phyloP scores from a whole-genome alignment of 2,329 filamentous ascomycete genomes.

The Pochonia chlamydosporia region DNA sequence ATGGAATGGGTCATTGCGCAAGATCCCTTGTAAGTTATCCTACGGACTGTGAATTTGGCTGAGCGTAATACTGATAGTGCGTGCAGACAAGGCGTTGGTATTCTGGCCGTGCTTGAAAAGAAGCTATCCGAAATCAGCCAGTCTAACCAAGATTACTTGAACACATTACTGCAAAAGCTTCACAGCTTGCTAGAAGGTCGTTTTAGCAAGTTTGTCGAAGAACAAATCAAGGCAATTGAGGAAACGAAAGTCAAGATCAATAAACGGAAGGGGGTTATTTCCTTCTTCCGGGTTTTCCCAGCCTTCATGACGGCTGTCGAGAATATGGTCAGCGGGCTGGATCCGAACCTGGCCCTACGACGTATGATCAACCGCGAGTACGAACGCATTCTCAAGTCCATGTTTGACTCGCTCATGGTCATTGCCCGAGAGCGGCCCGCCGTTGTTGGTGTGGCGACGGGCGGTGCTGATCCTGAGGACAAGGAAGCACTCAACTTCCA shows the following conservation, averaged over 20 bases:
- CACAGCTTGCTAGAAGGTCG: constrained; percentile 67
- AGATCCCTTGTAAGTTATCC: constrained; percentile 68
- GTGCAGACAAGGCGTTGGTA: constrained; percentile 76
- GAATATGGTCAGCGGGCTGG: constrained; percentile 64
- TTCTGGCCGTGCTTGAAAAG: constrained; percentile 74
- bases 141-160: constrained; percentile 88
- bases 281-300: constrained; percentile 91
- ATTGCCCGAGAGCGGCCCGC: constrained; percentile 70
- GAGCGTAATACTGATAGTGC: constrained; percentile 9
- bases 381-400: constrained; percentile 80
- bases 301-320: constrained; percentile 78
- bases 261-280: constrained; percentile 94
- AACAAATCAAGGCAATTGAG: constrained; percentile 92
- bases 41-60: not conserved
- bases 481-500: constrained; percentile 97
- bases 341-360: constrained; percentile 58
- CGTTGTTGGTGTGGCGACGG: constrained; percentile 37
- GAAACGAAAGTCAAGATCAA: constrained; percentile 99
- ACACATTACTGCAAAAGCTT: constrained; percentile 71
- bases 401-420: constrained; percentile 95
- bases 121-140: constrained; percentile 76
- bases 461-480: constrained; percentile 63
- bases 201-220: constrained; percentile 86
- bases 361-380: constrained; percentile 82
- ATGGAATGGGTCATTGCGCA: constrained; percentile 77